Evolutionary conservation across 495 filamentous ascomycete genomes (phyloP), one percentile per base, ranked within the genome.

Genomic region (Podospora pseudocomata): DNA sequence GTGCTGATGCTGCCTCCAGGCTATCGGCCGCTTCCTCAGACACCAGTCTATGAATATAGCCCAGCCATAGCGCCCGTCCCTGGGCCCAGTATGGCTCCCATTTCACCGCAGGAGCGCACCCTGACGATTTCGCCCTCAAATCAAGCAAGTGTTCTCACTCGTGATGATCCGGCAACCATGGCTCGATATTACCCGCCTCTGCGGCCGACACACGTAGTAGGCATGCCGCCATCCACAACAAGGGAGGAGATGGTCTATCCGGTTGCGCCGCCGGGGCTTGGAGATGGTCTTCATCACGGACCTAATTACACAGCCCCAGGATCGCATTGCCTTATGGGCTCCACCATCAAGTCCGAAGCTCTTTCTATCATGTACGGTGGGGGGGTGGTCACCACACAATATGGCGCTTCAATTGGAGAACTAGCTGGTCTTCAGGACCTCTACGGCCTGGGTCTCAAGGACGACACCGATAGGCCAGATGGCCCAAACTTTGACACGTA

Each of bases 241-340:
- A 71, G 75, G 61, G 81, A 84, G 68, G 79, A 75, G 34, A 83
- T 84, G 82, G 70, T 82, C 28, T 84, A 84, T 66, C 80, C 82
- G n/a, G 66, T 34, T 59, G 61, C 69, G 19, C 64, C 78, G n/a
- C 13, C 39, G 39, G 9, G 3, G 2, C 9, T 49, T 11, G 39
- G 39, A 49, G 39, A 49, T 49, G 39, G 39, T 11, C 9, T 16
- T 49, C 30, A 7, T 4, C 4, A 32, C 30, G 30, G 30, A 32
- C 30, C 30, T 7, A 32, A 32, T 7, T 49, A 49, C 39, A 49
- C 39, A 11, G 9, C 39, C 18, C 9, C 15, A 49, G 39, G 30
- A 32, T 32, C 30, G 30, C 30, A 19, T 4, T 19, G 23, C 23
- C n/a, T 26, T 11, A 58, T 18, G 23, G 18, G 55, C 4, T 6